Evolutionary conservation across 2,329 filamentous ascomycete genomes (phyloP).

Genomic region (Aurifilum marmelostoma): DNA sequence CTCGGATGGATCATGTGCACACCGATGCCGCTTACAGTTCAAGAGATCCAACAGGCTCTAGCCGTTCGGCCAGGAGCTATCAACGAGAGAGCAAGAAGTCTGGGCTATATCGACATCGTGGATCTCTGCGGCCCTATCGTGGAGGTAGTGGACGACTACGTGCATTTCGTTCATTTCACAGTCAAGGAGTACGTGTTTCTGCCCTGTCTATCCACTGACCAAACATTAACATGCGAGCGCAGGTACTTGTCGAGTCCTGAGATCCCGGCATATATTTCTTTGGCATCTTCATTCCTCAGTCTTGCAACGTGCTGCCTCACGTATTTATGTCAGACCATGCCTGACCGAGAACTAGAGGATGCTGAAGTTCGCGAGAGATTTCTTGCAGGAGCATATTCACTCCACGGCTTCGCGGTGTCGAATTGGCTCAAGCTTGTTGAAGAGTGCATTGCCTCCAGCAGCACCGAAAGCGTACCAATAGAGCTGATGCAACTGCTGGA

Average conservation of each 20-base stretch:
- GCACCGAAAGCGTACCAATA: not conserved
- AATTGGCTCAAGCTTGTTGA: not conserved
- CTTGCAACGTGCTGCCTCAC: not conserved
- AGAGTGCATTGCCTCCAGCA: not conserved
- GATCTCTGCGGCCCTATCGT: not conserved
- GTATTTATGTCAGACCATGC: not conserved
- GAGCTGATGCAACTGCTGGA: not conserved
- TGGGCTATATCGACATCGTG: not conserved
- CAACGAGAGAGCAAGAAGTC: not conserved
- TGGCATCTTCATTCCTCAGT: not conserved
- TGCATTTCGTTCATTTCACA: not conserved
- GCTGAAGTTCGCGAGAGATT: not conserved
- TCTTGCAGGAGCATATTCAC: not conserved
- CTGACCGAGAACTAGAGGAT: not conserved
- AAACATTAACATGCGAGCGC: not conserved
- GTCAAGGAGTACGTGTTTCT: not conserved
- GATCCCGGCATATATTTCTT: not conserved
- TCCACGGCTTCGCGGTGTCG: not conserved
- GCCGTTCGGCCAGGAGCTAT: not conserved
- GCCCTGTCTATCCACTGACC: not conserved
- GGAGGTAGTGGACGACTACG: not conserved
- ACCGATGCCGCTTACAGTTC: not conserved
- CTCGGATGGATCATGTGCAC: not conserved
- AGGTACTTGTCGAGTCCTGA: not conserved
- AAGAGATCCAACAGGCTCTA: not conserved